Percentiles rank a stretch among this genome's conserved stretches.
These are phyloP conservation scores for Helotiales sp. DNA, from an alignment of 2,329 filamentous ascomycete genomes.

Conservation along the genomic window DNA sequence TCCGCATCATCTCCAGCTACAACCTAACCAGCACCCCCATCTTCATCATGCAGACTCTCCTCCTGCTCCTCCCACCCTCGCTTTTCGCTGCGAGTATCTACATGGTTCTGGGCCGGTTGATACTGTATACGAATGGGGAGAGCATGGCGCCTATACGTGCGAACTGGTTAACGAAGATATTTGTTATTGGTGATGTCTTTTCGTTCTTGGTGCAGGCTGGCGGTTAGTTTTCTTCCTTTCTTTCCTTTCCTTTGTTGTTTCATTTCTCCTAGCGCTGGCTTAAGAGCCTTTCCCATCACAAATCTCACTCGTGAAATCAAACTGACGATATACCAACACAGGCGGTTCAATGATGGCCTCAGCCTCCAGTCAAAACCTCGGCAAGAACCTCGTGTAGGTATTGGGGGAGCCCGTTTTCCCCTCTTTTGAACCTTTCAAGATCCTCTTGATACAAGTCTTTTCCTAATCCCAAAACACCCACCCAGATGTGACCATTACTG, in stretches of 20 bases:
- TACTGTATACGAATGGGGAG: conserved; percentile 45
- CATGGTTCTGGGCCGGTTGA: conserved; percentile 47
- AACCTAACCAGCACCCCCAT: conserved; percentile 34
- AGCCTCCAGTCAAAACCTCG: conserved; percentile 39
- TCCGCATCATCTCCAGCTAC: conserved; percentile 35
- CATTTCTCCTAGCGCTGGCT: too few species aligned
- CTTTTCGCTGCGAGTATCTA: conserved; percentile 49
- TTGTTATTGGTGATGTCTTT: conserved; percentile 51
- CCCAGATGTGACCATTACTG: too few species aligned
- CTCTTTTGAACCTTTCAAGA: too few species aligned
- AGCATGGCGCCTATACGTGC: conserved; percentile 46
- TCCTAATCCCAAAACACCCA: too few species aligned
- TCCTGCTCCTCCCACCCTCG: conserved; percentile 46
- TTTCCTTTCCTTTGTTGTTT: too few species aligned
- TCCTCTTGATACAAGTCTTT: too few species aligned
- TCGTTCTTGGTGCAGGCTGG: conserved; percentile 50
- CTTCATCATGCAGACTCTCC: conserved; percentile 45
- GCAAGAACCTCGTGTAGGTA: conserved; percentile 51
- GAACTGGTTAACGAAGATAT: conserved; percentile 51
- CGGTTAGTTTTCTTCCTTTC: conserved; percentile 31
- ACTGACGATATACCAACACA: neutral
- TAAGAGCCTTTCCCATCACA: neutral
- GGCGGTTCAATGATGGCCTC: conserved; percentile 40
- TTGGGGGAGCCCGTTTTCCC: too few species aligned
- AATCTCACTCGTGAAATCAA: neutral